Evolutionary conservation across 2,329 filamentous ascomycete species (phyloP), one percentile per base, ranked within the genome.

Genomic region (Neoascochyta sp.): DNA sequence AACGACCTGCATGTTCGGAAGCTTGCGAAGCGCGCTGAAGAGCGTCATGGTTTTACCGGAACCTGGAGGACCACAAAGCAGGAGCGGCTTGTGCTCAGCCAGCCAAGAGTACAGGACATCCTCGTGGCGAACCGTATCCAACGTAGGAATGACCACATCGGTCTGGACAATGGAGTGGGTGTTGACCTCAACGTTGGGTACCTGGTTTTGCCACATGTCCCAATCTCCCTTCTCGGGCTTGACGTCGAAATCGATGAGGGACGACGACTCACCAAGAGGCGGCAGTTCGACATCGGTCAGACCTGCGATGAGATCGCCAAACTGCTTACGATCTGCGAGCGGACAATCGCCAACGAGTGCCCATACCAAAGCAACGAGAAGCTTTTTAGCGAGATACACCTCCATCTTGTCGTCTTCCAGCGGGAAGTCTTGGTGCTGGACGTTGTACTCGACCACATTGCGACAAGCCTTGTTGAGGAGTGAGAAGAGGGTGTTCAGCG

Each of bases 21-120:
- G 73, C 66, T 98, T 98, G 44, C 92, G 83, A 31, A 99, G 78
- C 18, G 92, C 92, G 60, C 90, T 95, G 71, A 99, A 99, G 9
- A 99, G 72, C 8, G 92, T 99, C 92, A 99, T 99, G 4, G 92
- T 99, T 71, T 99, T 99, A 73, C 92, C 92, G 29, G 92, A 98
- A 69, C 92, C 92, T 36, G 92, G 92, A 58, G 92, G 93, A 63
- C 92, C 93, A 61, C 92, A 99, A 10, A 99, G 82, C 29, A 99
- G 72, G 11, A 99, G 73, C 9, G 93, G 92, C 69, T 98, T 98
- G 62, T 99, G 92, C 63, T 99, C 92, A 10, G 93, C 92, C 24
- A 99, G 78, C 92, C 92, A 98, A 3, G 93, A 98, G 70, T 98
- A 98, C 10, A 99, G 74, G n/a, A 99, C 86, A 65, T 96, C 92